These are phyloP conservation scores for Camelina laxa DNA, from an alignment of 345 rosid genomes.

Conservation along the genomic window DNA sequence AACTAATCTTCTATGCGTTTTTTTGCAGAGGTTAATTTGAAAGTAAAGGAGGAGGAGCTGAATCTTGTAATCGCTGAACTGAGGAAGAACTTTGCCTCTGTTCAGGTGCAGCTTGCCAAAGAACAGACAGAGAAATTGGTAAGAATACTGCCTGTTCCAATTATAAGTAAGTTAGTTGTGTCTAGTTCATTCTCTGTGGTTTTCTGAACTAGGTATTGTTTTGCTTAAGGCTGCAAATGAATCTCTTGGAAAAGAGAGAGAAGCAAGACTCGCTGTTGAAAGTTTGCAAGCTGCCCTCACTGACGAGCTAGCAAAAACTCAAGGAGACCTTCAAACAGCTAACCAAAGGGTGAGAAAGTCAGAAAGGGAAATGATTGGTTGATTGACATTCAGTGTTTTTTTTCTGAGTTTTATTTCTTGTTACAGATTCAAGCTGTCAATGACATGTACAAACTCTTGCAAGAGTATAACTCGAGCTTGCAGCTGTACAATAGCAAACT, in stretches of 20 bases:
- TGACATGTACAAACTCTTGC: slow-evolving; percentile 96
- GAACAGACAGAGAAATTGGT: slow-evolving; percentile 93
- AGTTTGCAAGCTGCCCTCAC: slow-evolving; percentile 71
- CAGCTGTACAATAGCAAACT: slow-evolving; percentile 90
- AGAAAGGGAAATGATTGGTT: neutral
- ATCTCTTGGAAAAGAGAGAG: slow-evolving; percentile 81
- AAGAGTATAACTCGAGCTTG: slow-evolving; percentile 93
- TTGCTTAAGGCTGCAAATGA: slow-evolving; percentile 64
- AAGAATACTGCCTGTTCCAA: slow-evolving; percentile 35
- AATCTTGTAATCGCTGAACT: slow-evolving; percentile 82
- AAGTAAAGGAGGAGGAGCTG: slow-evolving; percentile 90
- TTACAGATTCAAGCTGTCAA: slow-evolving; percentile 80
- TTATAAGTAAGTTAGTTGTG: neutral
- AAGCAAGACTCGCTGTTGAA: slow-evolving; percentile 64
- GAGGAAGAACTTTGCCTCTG: slow-evolving; percentile 76
- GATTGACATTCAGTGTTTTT: slow-evolving; percentile 24
- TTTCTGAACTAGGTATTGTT: slow-evolving; percentile 29
- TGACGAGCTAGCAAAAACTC: slow-evolving; percentile 79
- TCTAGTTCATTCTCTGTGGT: slow-evolving; percentile 19
- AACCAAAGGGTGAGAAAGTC: slow-evolving; percentile 77
- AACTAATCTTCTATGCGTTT: slow-evolving; percentile 29
- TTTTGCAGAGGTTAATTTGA: slow-evolving; percentile 63
- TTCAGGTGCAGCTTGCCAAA: slow-evolving; percentile 79
- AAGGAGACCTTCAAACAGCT: slow-evolving; percentile 86
- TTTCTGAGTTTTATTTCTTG: neutral